Conservation (phyloP, 2,329 filamentous ascomycete genomes). For the Cladosporium sp. region DNA sequence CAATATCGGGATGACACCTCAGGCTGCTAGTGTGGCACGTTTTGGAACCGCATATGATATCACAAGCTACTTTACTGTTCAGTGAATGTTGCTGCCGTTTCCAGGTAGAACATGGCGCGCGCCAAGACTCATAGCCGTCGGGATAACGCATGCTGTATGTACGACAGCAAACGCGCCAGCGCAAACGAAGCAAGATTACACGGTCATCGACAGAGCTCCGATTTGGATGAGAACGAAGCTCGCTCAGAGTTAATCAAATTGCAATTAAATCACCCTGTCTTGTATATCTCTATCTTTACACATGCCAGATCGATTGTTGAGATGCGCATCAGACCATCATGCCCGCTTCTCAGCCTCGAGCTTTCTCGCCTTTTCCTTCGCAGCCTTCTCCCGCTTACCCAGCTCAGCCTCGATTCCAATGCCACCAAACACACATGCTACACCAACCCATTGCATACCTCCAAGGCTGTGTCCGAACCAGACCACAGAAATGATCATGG, state of each 20-base stretch:
- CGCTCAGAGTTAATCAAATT: not conserved
- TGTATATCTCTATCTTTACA: conserved; percentile 1
- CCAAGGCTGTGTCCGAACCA: conserved; percentile 89
- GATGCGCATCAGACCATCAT: not conserved
- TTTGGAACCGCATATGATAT: not conserved
- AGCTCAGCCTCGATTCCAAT: conserved; percentile 89
- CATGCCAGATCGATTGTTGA: not conserved
- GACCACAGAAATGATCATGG: conserved; percentile 94
- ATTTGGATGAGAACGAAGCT: not conserved
- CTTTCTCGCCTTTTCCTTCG: conserved; percentile 68
- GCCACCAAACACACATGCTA: conserved; percentile 89
- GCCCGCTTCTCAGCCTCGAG: conserved; percentile 21
- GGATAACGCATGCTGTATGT: not conserved
- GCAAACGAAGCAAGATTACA: not conserved
- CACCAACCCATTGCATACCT: conserved; percentile 90
- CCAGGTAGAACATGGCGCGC: not conserved
- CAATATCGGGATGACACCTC: not conserved
- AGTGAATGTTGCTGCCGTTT: not conserved
- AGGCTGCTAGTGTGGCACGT: not conserved
- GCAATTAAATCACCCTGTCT: not conserved
- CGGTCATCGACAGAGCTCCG: not conserved
- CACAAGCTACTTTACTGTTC: not conserved
- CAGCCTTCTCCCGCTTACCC: conserved; percentile 77
- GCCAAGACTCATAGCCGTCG: not conserved
- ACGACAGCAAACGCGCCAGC: not conserved